Base-by-base conservation (phyloP, 148 eudicot genomes). In the Simmondsia chinensis region DNA sequence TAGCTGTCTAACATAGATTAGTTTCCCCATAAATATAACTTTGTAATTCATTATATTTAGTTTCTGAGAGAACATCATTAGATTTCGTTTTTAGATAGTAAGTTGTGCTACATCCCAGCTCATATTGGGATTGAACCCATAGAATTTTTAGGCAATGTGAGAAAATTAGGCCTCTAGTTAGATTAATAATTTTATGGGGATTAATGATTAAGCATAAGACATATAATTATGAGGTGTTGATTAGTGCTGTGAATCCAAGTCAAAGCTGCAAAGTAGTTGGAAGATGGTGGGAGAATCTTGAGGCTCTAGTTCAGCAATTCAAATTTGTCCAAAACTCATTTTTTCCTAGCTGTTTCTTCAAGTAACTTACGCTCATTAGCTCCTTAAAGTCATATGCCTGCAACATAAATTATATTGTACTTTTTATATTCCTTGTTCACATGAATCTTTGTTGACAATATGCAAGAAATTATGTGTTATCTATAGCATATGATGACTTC, bases 241-340 rank as follows among this genome's bases (percentile, higher is more conserved):
- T 52, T 61, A 41, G 46, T 14, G 21, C 39, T 14, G 47, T 59
- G 19, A 63, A 72, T 59, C 46, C 10, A 54, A 55, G 72, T 59
- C 68, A 69, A 48, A 62, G 36, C 55, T 58, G 42, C 33, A 36
- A 35, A 30, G 54, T 62, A 43, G 70, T 62, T 65, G 80, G 63
- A 58, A 39, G 50, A 52, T 33, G 42, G 68, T 63, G 52, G 51
- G 62, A 64, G 69, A 45, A 64, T 56, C 63, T 57, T 56, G 5
- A 5, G 9, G 31, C 9, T 9, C 9, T 28, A 38, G 23, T 35
- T 56, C 60, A 35, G 57, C 47, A 45, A 55, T 40, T 51, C n/a
- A n/a, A n/a, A n/a, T n/a, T n/a, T 43, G 41, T 28, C 7, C 11
- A 57, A 21, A 9, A 14, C 35, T 63, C 43, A 23, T 46, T 12